Base-by-base conservation (phyloP, 2,329 filamentous ascomycete genomes). In the Tympanopsis confertula region DNA sequence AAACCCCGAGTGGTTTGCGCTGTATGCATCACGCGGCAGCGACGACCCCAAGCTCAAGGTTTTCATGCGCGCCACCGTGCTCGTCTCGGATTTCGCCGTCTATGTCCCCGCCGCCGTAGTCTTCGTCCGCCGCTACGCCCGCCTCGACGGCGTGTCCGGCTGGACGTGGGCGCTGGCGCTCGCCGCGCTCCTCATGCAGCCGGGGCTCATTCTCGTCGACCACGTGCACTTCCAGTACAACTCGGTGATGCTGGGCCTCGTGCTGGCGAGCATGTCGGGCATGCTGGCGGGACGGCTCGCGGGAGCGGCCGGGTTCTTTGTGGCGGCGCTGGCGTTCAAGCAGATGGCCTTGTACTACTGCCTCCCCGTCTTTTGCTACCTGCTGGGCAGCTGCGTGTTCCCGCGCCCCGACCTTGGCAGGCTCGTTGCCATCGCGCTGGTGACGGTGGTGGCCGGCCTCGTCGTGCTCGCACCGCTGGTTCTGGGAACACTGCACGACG, bases 261-360 rank as follows among this genome's bases (percentile, higher is more conserved):
- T 93, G 10, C 66, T 93, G 20, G 86, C 86, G 1, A 86, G 82
- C 50, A 78, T 95, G 65, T 91, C 89, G 29, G 91, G 84, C 56
- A 82, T 96, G 62, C 59, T 94, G 36, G 86, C 87, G 3, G 85
- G 85, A 3, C 75, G 87, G 36, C 81, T 81, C 50, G 72, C 93
- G 43, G 95, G 88, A 87, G 77, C 85, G 18, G 86, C 86, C 44
- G 75, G 94, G 41, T 94, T 94, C 64, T 98, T 98, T 49, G 91
- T 98, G 5, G 77, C 76, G 13, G 85, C 89, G 3, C 67, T 98
- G 14, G 86, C 86, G 4, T 98, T 96, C 69, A 98, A 98, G 66
- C 91, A 98, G 59, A 98, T 98, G 91, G 89, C 89, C 1, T 69
- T 98, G 13, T 98, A 96, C 63, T 98, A 95, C 58, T 87, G 91